A percentile compares a stretch with the other conserved stretches of the same genome.
Evolutionary conservation across 805 yeast species (phyloP).

Genomic region (Starmerella apis): DNA sequence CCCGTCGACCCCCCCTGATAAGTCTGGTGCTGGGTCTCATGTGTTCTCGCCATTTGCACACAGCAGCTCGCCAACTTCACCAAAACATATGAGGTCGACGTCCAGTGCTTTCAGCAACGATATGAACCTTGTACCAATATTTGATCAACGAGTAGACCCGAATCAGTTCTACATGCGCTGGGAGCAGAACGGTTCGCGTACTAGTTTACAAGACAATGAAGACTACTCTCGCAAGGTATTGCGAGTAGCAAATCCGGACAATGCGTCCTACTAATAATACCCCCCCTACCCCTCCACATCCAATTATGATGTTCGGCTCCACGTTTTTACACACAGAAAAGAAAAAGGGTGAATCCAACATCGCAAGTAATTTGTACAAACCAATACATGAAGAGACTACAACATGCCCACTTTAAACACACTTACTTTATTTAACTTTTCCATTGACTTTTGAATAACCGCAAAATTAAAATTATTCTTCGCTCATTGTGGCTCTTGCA

Average conservation of each 20-base stretch:
- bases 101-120: conserved; percentile 23
- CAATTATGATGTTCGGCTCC: too few species aligned
- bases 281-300: not conserved
- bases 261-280: conserved; percentile 4
- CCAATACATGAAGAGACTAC: not conserved
- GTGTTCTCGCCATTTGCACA: conserved; percentile 19
- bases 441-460: too few species aligned
- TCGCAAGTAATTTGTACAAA: not conserved
- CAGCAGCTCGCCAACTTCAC: conserved; percentile 9
- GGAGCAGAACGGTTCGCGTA: conserved; percentile 38
- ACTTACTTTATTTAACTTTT: not conserved
- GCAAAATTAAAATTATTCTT: not conserved
- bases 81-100: conserved; percentile 6
- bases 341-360: not conserved
- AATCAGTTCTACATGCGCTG: conserved; percentile 41
- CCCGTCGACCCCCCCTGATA: conserved; percentile 3
- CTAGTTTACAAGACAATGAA: conserved; percentile 44
- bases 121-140: conserved; percentile 32
- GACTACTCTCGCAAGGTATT: conserved; percentile 50
- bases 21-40: conserved; percentile 9
- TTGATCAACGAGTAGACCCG: conserved; percentile 58
- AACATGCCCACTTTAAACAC: not conserved
- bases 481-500: conserved; percentile 11
- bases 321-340: not conserved
- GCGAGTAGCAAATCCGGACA: conserved; percentile 43